phyloP scores from a whole-genome alignment of 768 basidiomycete species.

The Fistulinella prunicolor region DNA sequence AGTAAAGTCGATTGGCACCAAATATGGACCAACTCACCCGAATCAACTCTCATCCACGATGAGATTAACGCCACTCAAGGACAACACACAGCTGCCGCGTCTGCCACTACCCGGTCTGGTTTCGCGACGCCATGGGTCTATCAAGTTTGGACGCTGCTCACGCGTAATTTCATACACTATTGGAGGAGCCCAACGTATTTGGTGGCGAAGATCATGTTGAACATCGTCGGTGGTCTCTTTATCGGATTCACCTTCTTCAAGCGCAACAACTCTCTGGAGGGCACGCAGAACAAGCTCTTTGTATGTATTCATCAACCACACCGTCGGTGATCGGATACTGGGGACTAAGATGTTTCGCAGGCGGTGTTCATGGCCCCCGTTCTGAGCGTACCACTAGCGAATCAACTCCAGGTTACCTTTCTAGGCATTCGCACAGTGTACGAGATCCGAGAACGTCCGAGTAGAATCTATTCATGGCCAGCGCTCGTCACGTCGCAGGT shows the following conservation, averaged over 20 bases:
- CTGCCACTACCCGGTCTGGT: constrained; percentile 37
- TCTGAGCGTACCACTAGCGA: constrained; percentile 48
- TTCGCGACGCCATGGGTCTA: constrained; percentile 54
- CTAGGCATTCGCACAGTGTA: constrained; percentile 58
- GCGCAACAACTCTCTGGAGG: constrained; percentile 50
- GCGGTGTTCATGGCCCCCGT: constrained; percentile 57
- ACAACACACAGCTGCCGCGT: constrained; percentile 36
- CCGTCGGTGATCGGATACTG: no score
- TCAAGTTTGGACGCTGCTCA: constrained; percentile 44
- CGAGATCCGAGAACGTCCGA: constrained; percentile 63
- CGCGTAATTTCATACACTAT: constrained; percentile 44
- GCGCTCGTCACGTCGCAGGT: constrained; percentile 55
- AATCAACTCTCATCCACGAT: constrained; percentile 33
- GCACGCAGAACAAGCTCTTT: constrained; percentile 65
- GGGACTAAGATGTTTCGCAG: no score
- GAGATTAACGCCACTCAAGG: constrained; percentile 53
- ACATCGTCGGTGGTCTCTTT: constrained; percentile 52
- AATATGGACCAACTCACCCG: constrained; percentile 54
- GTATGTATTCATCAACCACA: constrained; percentile 35
- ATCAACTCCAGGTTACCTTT: constrained; percentile 63
- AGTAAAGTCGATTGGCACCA: constrained; percentile 57
- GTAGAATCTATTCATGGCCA: constrained; percentile 64
- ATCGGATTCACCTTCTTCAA: constrained; percentile 65
- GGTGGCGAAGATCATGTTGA: constrained; percentile 55
- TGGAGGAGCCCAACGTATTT: constrained; percentile 62